A percentile compares a stretch with the other conserved stretches of the same genome.
Evolutionary conservation across 23 red algal species (phyloP).

Genomic region (Cyanidioschyzon merolae): DNA sequence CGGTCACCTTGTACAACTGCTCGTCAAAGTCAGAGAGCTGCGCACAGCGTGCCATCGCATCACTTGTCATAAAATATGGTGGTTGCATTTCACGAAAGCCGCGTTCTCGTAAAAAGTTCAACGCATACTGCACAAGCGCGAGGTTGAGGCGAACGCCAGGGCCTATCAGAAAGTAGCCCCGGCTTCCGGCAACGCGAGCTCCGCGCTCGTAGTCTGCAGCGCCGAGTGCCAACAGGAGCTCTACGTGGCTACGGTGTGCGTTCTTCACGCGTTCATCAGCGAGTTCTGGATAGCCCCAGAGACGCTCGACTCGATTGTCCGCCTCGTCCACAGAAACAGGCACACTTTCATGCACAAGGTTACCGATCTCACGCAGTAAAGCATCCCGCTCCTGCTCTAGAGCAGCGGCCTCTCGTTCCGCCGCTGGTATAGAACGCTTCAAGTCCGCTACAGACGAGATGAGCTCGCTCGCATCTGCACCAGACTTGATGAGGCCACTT

Average conservation of each 20-base stretch:
- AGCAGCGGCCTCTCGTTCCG: slow-evolving; percentile 32
- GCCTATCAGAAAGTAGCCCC: slow-evolving; percentile 92
- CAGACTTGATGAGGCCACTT: slow-evolving; percentile 31
- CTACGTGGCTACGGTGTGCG: slow-evolving; percentile 57
- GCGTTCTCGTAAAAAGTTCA: slow-evolving; percentile 56
- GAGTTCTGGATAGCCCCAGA: slow-evolving; percentile 50
- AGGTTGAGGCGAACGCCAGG: slow-evolving; percentile 78
- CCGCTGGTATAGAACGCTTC: slow-evolving; percentile 27
- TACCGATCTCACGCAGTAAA: slow-evolving; percentile 59
- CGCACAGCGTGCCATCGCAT: slow-evolving; percentile 89
- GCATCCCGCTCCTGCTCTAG: slow-evolving; percentile 52
- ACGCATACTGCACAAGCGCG: slow-evolving; percentile 70
- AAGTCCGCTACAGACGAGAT: slow-evolving; percentile 35
- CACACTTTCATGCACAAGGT: slow-evolving; percentile 72
- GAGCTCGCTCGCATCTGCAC: slow-evolving; percentile 31
- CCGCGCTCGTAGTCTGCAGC: slow-evolving; percentile 89
- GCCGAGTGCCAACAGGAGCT: slow-evolving; percentile 83
- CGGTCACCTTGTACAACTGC: slow-evolving; percentile 87
- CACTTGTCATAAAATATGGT: slow-evolving; percentile 95
- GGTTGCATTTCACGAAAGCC: slow-evolving; percentile 64
- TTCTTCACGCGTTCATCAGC: background rate
- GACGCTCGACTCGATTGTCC: slow-evolving; percentile 66
- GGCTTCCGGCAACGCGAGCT: slow-evolving; percentile 56
- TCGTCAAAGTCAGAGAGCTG: slow-evolving; percentile 99
- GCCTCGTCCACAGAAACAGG: slow-evolving; percentile 63